A percentile compares a stretch with the other conserved stretches of the same genome.
Conservation (phyloP, 2,329 filamentous ascomycete genomes). For the Aspergillus ochraceoroseus region DNA sequence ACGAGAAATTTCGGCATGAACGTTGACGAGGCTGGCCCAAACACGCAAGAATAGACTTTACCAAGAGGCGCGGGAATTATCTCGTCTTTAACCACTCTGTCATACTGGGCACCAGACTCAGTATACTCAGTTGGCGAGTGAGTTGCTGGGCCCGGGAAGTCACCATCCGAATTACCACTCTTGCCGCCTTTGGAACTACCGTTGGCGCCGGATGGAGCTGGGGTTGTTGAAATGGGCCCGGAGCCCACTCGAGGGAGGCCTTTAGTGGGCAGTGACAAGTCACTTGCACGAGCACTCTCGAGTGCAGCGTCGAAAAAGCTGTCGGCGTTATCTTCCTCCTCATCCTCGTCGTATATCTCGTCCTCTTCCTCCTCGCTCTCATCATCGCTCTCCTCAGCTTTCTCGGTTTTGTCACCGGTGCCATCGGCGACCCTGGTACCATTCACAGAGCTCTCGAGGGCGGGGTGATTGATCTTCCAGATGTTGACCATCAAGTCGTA, state of each 20-base stretch:
- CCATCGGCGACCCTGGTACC: constrained; percentile 78
- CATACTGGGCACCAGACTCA: constrained; percentile 73
- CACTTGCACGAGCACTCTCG: constrained; percentile 53
- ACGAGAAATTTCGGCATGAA: constrained; percentile 87
- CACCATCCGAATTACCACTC: constrained; percentile 41
- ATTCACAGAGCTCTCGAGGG: constrained; percentile 83
- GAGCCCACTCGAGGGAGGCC: constrained; percentile 68
- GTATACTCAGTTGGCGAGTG: constrained; percentile 83
- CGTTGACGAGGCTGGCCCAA: constrained; percentile 69
- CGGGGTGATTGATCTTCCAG: constrained; percentile 94
- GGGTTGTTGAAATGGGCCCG: constrained; percentile 38
- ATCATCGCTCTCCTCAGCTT: constrained; percentile 64
- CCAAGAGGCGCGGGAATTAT: constrained; percentile 80
- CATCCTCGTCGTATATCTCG: constrained; percentile 52
- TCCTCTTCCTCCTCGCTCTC: constrained; percentile 69
- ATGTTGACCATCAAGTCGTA: constrained; percentile 97
- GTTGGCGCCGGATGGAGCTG: constrained; percentile 34
- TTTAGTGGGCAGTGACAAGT: constrained; percentile 46
- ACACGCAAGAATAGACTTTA: constrained; percentile 83
- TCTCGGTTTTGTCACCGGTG: constrained; percentile 84
- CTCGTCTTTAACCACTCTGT: constrained; percentile 80
- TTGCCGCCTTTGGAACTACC: constrained; percentile 49
- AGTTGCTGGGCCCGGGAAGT: constrained; percentile 78
- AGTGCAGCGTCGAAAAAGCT: constrained; percentile 55
- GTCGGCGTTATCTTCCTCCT: constrained; percentile 53